These are phyloP conservation scores for Pelagomonas calceolata DNA, from an alignment of 108 stramenopile species.

Conservation along the genomic window DNA sequence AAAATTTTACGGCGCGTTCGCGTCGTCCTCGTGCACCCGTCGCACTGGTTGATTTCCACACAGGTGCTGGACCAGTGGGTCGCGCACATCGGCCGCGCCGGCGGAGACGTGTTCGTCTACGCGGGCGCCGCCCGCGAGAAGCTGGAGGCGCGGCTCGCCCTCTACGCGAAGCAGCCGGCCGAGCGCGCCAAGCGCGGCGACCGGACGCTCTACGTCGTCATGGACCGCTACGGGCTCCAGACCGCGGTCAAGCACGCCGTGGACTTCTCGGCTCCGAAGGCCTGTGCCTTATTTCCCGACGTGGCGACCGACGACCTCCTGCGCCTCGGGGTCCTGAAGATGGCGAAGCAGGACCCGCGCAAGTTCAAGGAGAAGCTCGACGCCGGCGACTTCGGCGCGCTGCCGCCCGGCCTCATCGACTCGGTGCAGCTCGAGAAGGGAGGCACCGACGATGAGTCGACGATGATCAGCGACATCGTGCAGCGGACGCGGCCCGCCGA, in stretches of 20 bases:
- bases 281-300: no score
- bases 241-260: not conserved
- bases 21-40: no score
- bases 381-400: conserved; percentile 14
- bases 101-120: conserved; percentile 5
- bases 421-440: not conserved
- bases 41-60: no score
- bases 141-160: no score
- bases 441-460: not conserved
- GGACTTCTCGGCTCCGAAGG: no score
- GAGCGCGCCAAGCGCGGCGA: not conserved
- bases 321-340: no score
- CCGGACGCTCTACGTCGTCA: conserved; percentile 9
- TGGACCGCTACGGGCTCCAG: conserved; percentile 1
- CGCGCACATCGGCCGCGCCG: conserved; percentile 17
- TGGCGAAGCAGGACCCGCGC: no score
- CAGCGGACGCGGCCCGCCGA: not conserved
- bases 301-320: no score
- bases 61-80: conserved; percentile 31
- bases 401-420: conserved; percentile 5
- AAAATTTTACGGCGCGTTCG: no score
- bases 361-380: conserved; percentile 11
- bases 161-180: not conserved
- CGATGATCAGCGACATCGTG: no score
- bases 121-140: not conserved